phyloP scores from a whole-genome alignment of 108 stramenopile genomes.

The Parietichytrium sp. region DNA sequence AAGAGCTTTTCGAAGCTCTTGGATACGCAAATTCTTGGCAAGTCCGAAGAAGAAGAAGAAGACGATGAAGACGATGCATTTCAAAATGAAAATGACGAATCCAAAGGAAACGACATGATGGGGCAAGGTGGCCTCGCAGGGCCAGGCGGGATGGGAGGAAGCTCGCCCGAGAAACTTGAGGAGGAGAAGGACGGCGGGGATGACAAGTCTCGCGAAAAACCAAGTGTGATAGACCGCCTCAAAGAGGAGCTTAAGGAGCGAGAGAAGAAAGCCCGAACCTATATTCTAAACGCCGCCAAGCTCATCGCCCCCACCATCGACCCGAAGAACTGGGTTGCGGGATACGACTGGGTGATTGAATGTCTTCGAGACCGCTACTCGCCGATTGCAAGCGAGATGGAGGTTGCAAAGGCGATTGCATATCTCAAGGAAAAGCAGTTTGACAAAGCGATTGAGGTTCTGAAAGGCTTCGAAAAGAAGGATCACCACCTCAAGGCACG shows the following conservation, averaged over 20 bases:
- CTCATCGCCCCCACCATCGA: constrained; percentile 72
- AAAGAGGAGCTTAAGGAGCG: constrained; percentile 18
- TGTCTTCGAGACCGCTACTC: constrained; percentile 65
- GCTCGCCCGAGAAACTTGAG: no score
- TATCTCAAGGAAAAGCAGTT: constrained; percentile 62
- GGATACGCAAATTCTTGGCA: constrained; percentile 53
- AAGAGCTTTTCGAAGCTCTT: constrained; percentile 64
- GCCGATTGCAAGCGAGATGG: constrained; percentile 64
- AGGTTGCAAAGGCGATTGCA: constrained; percentile 68
- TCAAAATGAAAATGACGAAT: not conserved
- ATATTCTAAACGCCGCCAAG: constrained; percentile 67
- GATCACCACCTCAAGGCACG: constrained; percentile 68
- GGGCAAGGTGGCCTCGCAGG: not conserved
- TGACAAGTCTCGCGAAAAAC: not conserved
- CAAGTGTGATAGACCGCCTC: not conserved
- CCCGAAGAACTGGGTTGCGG: constrained; percentile 57
- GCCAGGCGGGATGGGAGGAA: not conserved
- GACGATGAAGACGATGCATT: constrained; percentile 38
- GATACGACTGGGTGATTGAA: constrained; percentile 75
- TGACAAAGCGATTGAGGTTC: constrained; percentile 54
- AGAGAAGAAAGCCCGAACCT: constrained; percentile 39
- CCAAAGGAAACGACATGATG: not conserved
- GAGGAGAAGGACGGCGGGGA: not conserved
- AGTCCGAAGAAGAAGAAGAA: constrained; percentile 21
- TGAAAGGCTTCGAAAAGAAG: constrained; percentile 78